These are phyloP conservation scores for Mycocentrospora acerina DNA, from an alignment of 2,329 filamentous ascomycete genomes.

Conservation along the genomic window DNA sequence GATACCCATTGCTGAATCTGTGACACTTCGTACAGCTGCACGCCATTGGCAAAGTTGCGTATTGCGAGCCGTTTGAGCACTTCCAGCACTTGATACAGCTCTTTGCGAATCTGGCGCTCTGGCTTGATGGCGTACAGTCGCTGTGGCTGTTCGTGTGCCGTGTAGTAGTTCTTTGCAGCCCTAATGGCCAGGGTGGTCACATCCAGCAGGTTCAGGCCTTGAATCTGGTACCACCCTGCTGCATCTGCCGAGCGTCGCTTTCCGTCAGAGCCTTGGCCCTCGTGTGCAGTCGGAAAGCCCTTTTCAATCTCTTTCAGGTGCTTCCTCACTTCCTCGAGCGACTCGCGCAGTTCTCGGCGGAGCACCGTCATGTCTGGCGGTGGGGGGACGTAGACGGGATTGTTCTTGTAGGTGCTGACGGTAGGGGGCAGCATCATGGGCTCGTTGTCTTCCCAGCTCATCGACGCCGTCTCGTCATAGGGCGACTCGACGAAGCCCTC, in stretches of 20 bases:
- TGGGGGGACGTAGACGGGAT: slow-evolving; percentile 76
- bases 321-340: slow-evolving; percentile 68
- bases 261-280: slow-evolving; percentile 10
- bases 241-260: slow-evolving; percentile 36
- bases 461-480: slow-evolving; percentile 52
- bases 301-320: slow-evolving; percentile 63
- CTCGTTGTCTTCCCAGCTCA: slow-evolving; percentile 62
- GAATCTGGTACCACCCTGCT: slow-evolving; percentile 79
- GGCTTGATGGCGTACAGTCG: slow-evolving; percentile 83
- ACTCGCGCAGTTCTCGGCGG: slow-evolving; percentile 66
- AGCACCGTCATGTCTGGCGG: slow-evolving; percentile 82
- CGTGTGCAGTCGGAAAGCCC: slow-evolving; percentile 20
- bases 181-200: slow-evolving; percentile 93
- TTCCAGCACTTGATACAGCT: slow-evolving; percentile 84
- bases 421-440: slow-evolving; percentile 91
- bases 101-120: slow-evolving; percentile 80
- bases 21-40: slow-evolving; percentile 75
- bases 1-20: slow-evolving; percentile 78
- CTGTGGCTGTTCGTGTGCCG: slow-evolving; percentile 82
- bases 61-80: slow-evolving; percentile 89
- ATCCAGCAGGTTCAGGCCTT: slow-evolving; percentile 89
- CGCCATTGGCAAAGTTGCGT: slow-evolving; percentile 80
- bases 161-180: slow-evolving; percentile 95
- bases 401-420: slow-evolving; percentile 90
- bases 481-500: slow-evolving; percentile 55